Conservation (phyloP, 352 stramenopile species). For the Pythium plurisporium region DNA sequence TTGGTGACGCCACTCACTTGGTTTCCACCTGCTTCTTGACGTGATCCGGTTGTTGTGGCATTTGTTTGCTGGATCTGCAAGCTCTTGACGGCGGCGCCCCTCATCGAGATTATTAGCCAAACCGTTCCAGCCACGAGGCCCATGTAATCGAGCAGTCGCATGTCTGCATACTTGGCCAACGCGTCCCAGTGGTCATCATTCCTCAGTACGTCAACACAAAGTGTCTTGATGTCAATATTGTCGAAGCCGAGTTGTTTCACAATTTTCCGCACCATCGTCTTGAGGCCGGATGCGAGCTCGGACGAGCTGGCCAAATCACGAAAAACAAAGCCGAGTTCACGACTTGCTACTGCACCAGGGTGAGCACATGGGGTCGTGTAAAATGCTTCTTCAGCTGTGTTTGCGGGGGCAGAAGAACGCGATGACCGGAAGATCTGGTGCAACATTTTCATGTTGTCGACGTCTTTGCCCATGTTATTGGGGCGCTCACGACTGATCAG, state of each 20-base stretch:
- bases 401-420: slow-evolving; percentile 19
- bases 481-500: slow-evolving; percentile 71
- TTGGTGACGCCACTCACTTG: slow-evolving; percentile 11
- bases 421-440: slow-evolving; percentile 82
- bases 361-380: slow-evolving; percentile 50
- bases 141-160: slow-evolving; percentile 75
- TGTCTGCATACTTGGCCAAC: slow-evolving; percentile 50
- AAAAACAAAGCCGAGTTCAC: slow-evolving; percentile 72
- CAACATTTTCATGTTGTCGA: slow-evolving; percentile 89
- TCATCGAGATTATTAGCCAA: slow-evolving; percentile 73
- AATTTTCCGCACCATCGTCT: slow-evolving; percentile 83
- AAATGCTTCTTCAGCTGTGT: slow-evolving; percentile 47
- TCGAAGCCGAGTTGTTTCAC: slow-evolving; percentile 79
- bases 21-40: slow-evolving; percentile 6
- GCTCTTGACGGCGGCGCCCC: slow-evolving; percentile 75
- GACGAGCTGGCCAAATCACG: slow-evolving; percentile 68
- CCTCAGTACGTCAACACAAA: slow-evolving; percentile 72
- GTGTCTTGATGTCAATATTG: slow-evolving; percentile 73
- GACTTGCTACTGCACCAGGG: slow-evolving; percentile 56
- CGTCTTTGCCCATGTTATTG: slow-evolving; percentile 81
- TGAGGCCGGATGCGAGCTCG: slow-evolving; percentile 77
- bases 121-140: slow-evolving; percentile 68
- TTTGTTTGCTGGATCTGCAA: slow-evolving; percentile 83
- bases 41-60: slow-evolving; percentile 20
- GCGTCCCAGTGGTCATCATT: slow-evolving; percentile 75